Conservation (phyloP, 345 rosid species). For the Brassica napus region Da-Ae NC_063450.1:41241501-41242000, state of each 20-base stretch:
- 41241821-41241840: too few relatives aligned
- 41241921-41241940: too few relatives aligned
- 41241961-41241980: too few relatives aligned
- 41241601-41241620: background rate
- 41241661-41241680: background rate
- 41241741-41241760: background rate
- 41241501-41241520: conserved; percentile 4
- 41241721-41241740: conserved; percentile 9
- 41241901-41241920: too few relatives aligned
- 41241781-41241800: too few relatives aligned
- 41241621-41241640: conserved; percentile 17
- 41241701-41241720: background rate
- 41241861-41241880: too few relatives aligned
- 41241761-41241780: background rate
- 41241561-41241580: conserved; percentile 16
- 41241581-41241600: conserved; percentile 13
- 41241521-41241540: background rate
- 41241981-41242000: too few relatives aligned
- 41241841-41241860: too few relatives aligned
- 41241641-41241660: background rate
- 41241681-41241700: background rate
- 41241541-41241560: conserved; percentile 8
- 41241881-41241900: too few relatives aligned
- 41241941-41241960: too few relatives aligned
- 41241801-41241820: too few relatives aligned